These are phyloP conservation scores for Heracleum sosnowskyi DNA, from an alignment of 129 eudicot genomes.

Conservation along the genomic window DNA sequence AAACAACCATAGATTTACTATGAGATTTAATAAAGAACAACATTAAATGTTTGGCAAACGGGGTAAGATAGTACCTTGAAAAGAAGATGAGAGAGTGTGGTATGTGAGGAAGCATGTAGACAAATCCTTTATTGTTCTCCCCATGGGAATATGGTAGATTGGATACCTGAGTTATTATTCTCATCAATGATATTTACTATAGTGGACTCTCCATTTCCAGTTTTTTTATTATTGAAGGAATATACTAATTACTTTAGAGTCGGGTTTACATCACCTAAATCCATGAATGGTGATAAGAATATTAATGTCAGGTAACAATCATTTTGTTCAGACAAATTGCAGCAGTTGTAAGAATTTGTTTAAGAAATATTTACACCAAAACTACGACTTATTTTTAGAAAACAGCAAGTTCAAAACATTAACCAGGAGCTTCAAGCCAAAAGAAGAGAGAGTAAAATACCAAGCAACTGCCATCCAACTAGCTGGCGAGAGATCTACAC, in stretches of 20 bases:
- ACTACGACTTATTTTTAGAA: background rate
- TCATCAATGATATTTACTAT: constrained; percentile 4
- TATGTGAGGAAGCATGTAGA: constrained; percentile 87
- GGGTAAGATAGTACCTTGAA: constrained; percentile 56
- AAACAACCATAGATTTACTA: background rate
- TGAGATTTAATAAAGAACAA: background rate
- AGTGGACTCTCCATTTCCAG: background rate
- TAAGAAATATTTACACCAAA: background rate
- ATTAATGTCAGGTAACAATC: background rate
- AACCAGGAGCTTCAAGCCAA: background rate
- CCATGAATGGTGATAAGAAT: background rate
- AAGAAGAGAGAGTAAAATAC: constrained; percentile 24
- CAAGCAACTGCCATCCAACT: constrained; percentile 87
- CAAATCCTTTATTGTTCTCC: constrained; percentile 83
- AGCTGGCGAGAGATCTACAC: constrained; percentile 80
- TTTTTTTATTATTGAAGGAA: background rate
- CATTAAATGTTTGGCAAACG: background rate
- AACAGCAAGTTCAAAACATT: background rate
- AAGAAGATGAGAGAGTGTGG: constrained; percentile 96
- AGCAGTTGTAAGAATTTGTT: background rate
- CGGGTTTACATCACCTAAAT: background rate
- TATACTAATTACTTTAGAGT: background rate
- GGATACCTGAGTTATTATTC: constrained; percentile 63
- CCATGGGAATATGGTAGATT: constrained; percentile 95
- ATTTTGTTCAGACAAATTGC: background rate